phyloP scores from a whole-genome alignment of 2,329 filamentous ascomycete genomes.

The Penicillium sp. region DNA sequence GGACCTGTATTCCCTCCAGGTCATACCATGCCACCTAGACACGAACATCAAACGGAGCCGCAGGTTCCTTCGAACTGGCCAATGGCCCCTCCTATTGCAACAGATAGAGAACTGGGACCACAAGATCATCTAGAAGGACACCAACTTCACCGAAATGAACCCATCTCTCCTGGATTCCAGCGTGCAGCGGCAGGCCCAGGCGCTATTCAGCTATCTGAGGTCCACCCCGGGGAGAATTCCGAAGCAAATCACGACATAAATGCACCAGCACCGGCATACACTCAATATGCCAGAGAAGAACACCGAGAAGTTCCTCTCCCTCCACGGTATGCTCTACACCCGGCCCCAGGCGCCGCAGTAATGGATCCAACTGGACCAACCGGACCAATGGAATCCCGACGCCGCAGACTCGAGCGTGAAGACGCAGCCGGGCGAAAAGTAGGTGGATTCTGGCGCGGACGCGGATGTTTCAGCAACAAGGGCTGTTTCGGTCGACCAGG shows the following conservation, averaged over 20 bases:
- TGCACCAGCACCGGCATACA: constrained; percentile 38
- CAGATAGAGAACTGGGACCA: background rate
- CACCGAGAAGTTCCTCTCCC: constrained; percentile 29
- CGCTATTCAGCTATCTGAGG: constrained; percentile 62
- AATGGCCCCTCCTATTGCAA: background rate
- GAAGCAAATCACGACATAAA: constrained; percentile 26
- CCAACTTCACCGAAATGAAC: constrained; percentile 60
- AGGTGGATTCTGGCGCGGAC: constrained; percentile 68
- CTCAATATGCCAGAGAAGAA: constrained; percentile 37
- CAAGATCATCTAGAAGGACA: background rate
- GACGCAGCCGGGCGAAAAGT: constrained; percentile 62
- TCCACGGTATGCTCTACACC: constrained; percentile 29
- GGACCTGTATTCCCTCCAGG: constrained; percentile 63
- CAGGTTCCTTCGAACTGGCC: background rate
- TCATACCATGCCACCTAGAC: constrained; percentile 46
- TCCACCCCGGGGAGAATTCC: background rate
- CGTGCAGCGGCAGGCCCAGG: constrained; percentile 66
- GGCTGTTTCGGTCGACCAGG: constrained; percentile 69
- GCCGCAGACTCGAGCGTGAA: constrained; percentile 68
- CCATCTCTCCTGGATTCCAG: constrained; percentile 65
- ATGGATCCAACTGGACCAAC: constrained; percentile 26
- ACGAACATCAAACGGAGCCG: background rate
- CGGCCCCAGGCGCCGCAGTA: constrained; percentile 28
- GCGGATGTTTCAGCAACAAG: constrained; percentile 64
- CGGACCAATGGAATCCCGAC: constrained; percentile 54